Percentiles rank a stretch among this genome's conserved stretches.
These are phyloP conservation scores for Aspergillus alliaceus DNA, from an alignment of 2,329 filamentous ascomycete genomes.

Conservation along the genomic window DNA sequence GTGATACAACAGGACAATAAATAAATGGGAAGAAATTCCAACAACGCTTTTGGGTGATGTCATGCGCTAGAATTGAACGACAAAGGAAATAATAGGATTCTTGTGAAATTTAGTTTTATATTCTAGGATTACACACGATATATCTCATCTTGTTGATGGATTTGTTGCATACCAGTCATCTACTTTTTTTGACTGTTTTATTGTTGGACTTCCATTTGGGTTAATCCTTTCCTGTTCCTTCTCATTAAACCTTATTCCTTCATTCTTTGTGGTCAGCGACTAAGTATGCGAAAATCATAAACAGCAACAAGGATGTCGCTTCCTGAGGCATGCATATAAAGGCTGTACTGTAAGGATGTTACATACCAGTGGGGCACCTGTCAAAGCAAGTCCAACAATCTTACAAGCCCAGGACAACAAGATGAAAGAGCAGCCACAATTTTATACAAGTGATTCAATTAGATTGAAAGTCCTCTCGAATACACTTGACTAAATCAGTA, in stretches of 20 bases:
- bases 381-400: not conserved
- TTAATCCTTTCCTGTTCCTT: not conserved
- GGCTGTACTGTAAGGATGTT: not conserved
- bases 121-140: too few relatives aligned
- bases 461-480: not conserved
- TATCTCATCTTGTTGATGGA: too few relatives aligned
- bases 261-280: not conserved
- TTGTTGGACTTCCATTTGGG: not conserved
- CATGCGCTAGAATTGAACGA: not conserved
- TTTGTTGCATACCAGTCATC: not conserved
- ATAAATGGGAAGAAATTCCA: too few relatives aligned
- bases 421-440: not conserved
- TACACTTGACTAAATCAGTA: not conserved
- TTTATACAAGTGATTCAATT: not conserved
- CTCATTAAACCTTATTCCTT: not conserved
- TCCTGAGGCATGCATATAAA: not conserved
- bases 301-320: not conserved
- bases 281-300: too few relatives aligned
- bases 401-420: not conserved
- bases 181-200: not conserved
- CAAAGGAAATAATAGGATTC: too few relatives aligned
- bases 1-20: not conserved
- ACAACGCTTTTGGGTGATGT: not conserved
- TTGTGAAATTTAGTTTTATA: too few relatives aligned
- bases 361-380: conserved; percentile 2